Evolutionary conservation across 345 rosid species (phyloP).

Genomic region (Moricandia arvensis): DNA sequence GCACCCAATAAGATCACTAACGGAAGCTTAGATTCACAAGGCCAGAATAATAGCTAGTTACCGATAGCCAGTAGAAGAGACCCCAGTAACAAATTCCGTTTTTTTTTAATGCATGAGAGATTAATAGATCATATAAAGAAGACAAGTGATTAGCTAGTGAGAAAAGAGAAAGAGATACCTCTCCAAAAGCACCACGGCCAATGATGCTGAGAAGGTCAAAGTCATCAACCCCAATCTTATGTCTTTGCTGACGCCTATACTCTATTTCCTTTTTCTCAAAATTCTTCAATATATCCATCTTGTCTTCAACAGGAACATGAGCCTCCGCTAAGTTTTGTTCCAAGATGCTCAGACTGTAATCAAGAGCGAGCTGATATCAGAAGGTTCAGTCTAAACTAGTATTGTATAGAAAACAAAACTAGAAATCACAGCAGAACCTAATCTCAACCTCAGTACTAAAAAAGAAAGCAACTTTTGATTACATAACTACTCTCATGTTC

Average conservation of each 20-base stretch:
- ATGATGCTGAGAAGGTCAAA: conserved; percentile 49
- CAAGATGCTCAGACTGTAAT: conserved; percentile 43
- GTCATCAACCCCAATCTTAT: conserved; percentile 51
- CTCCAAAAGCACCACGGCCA: conserved; percentile 57
- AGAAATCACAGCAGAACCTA: background rate
- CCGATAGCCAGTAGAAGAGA: background rate
- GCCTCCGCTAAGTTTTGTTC: conserved; percentile 50
- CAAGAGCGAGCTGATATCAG: conserved; percentile 22
- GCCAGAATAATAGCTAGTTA: background rate
- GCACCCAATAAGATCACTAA: background rate
- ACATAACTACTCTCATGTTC: background rate
- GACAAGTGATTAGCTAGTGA: conserved; percentile 1
- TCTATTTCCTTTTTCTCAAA: conserved; percentile 50
- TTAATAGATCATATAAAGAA: background rate
- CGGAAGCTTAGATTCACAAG: background rate
- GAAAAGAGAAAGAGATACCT: conserved; percentile 34
- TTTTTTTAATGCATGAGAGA: background rate
- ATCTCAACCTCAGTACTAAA: background rate
- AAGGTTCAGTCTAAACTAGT: conserved; percentile 10
- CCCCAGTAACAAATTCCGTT: background rate
- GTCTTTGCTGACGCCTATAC: conserved; percentile 50
- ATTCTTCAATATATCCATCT: conserved; percentile 39
- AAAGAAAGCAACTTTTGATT: background rate
- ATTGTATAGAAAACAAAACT: background rate
- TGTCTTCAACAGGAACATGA: conserved; percentile 48